Conservation (phyloP, 1,284 basidiomycete species). For the Butyriboletus regius region DNA sequence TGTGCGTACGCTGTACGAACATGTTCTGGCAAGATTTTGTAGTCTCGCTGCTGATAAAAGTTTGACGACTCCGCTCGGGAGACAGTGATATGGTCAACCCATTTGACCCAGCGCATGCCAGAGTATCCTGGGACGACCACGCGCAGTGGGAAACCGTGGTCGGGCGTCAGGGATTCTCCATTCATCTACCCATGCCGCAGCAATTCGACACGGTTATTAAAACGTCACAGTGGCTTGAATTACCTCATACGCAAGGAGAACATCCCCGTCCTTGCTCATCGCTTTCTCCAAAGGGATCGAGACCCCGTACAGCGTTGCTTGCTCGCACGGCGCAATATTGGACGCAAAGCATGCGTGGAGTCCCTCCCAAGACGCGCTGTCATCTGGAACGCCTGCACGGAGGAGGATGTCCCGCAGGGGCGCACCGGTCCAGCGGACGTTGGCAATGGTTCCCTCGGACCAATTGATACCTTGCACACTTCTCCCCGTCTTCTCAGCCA, state of each 20-base stretch:
- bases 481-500: slow-evolving; percentile 50
- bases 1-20: slow-evolving; percentile 31
- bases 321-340: slow-evolving; percentile 54
- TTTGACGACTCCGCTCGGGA: slow-evolving; percentile 52
- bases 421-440: slow-evolving; percentile 56
- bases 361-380: slow-evolving; percentile 23
- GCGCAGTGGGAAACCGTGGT: slow-evolving; percentile 66
- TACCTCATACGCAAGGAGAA: slow-evolving; percentile 60
- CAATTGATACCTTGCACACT: slow-evolving; percentile 44
- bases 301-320: slow-evolving; percentile 54
- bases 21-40: slow-evolving; percentile 55
- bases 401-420: slow-evolving; percentile 50
- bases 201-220: slow-evolving; percentile 5
- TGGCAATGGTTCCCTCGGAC: slow-evolving; percentile 57
- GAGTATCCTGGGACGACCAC: slow-evolving; percentile 63
- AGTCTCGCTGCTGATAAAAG: slow-evolving; percentile 63
- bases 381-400: slow-evolving; percentile 35
- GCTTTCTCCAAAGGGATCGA: slow-evolving; percentile 52
- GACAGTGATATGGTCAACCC: slow-evolving; percentile 57
- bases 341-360: slow-evolving; percentile 57
- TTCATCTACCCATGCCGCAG: slow-evolving; percentile 49
- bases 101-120: slow-evolving; percentile 74
- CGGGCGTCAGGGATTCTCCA: slow-evolving; percentile 48
- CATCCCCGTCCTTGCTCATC: slow-evolving; percentile 42
- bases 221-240: slow-evolving; percentile 3